Conservation (phyloP, 106 monocot genomes). For the Platanthera guangdongensis region DNA sequence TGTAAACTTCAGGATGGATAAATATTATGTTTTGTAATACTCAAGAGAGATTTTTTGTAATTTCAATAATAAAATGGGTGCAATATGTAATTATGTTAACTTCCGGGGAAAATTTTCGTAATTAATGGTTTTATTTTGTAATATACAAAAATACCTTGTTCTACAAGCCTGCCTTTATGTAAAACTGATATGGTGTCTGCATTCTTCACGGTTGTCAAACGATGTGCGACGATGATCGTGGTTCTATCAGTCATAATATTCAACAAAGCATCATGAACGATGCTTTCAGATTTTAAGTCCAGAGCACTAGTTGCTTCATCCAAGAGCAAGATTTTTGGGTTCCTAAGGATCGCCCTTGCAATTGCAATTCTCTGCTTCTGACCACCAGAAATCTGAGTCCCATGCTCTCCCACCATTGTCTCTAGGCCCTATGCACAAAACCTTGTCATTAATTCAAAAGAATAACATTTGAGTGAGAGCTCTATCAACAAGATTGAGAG, state of each 20-base stretch:
- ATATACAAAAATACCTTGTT: slow-evolving; percentile 34
- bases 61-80: too few species aligned
- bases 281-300: slow-evolving; percentile 62
- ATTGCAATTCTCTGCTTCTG: slow-evolving; percentile 83
- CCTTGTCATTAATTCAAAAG: too few species aligned
- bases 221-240: slow-evolving; percentile 73
- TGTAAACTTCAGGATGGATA: too few species aligned
- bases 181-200: slow-evolving; percentile 61
- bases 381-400: slow-evolving; percentile 68
- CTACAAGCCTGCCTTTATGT: slow-evolving; percentile 46
- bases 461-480: neutral
- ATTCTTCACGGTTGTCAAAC: slow-evolving; percentile 57
- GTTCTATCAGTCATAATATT: slow-evolving; percentile 61
- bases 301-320: slow-evolving; percentile 83
- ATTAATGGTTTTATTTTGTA: too few species aligned
- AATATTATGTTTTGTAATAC: too few species aligned
- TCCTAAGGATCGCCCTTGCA: slow-evolving; percentile 63
- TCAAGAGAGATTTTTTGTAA: too few species aligned
- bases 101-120: too few species aligned
- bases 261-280: slow-evolving; percentile 68
- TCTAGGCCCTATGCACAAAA: slow-evolving; percentile 44
- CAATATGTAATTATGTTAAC: too few species aligned
- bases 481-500: neutral
- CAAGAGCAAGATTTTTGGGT: slow-evolving; percentile 65
- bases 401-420: slow-evolving; percentile 73